Evolutionary conservation across 2,329 filamentous ascomycete species (phyloP).

Genomic region (Akanthomyces muscarius): DNA sequence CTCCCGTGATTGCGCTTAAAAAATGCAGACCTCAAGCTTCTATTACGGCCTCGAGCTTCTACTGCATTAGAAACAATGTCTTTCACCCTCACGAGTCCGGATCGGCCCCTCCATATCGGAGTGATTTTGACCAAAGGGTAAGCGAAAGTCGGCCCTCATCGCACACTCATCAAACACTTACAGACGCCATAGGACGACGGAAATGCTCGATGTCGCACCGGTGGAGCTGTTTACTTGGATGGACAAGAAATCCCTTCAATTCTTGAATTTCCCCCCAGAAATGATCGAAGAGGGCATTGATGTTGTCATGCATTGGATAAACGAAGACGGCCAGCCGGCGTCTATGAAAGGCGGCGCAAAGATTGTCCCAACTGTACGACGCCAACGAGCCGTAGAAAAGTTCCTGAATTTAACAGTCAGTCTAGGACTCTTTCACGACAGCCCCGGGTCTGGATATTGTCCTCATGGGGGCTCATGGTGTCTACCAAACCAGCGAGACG

Average conservation of each 20-base stretch:
- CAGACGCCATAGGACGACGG: background rate
- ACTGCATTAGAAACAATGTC: background rate
- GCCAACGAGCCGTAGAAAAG: background rate
- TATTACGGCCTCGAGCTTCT: background rate
- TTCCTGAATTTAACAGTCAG: background rate
- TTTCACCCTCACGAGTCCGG: background rate
- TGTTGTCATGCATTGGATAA: background rate
- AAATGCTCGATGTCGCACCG: conserved; percentile 1
- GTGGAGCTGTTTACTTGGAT: background rate
- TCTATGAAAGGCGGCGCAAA: background rate
- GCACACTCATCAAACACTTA: background rate
- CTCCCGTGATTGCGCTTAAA: no score
- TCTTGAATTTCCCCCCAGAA: background rate
- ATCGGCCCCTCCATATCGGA: background rate
- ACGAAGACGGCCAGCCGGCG: background rate
- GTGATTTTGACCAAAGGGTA: background rate
- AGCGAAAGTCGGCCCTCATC: background rate
- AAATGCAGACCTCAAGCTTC: background rate
- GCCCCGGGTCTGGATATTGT: background rate
- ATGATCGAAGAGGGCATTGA: background rate
- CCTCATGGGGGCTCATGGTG: background rate
- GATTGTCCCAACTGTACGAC: background rate
- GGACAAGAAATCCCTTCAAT: background rate
- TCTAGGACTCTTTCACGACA: background rate
- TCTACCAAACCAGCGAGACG: background rate